phyloP scores from a whole-genome alignment of 169 alveolate species.

The Sarcocystis neurona region DNA sequence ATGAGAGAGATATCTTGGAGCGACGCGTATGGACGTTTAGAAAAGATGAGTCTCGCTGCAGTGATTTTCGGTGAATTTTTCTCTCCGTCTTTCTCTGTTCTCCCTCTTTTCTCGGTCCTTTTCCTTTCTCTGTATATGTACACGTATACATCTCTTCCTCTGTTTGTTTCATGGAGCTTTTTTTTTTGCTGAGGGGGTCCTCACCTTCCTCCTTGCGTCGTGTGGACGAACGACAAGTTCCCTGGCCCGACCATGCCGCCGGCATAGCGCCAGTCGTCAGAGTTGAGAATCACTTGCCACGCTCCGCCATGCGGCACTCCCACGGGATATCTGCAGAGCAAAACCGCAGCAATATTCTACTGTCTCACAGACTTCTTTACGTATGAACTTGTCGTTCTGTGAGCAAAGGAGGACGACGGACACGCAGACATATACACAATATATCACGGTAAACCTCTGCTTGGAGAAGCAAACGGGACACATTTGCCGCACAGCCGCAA shows the following conservation, averaged over 20 bases:
- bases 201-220: slow-evolving; percentile 74
- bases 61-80: too few relatives aligned
- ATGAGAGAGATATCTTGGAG: too few relatives aligned
- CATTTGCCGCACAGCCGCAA: too few relatives aligned
- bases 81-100: too few relatives aligned
- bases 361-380: neutral
- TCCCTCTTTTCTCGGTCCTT: too few relatives aligned
- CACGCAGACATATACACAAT: neutral
- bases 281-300: slow-evolving; percentile 75
- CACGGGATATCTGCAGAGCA: slow-evolving; percentile 68
- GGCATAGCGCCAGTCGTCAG: slow-evolving; percentile 76
- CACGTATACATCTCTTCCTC: neutral
- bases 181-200: neutral
- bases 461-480: too few relatives aligned
- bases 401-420: neutral
- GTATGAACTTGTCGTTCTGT: neutral
- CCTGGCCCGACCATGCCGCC: slow-evolving; percentile 77
- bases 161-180: neutral
- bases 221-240: slow-evolving; percentile 57
- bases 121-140: too few relatives aligned
- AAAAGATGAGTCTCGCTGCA: too few relatives aligned
- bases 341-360: neutral
- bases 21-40: too few relatives aligned
- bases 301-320: slow-evolving; percentile 77
- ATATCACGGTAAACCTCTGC: neutral